Conservation (phyloP, 1,139 yeast genomes). For the Ashbya aceris region DNA sequence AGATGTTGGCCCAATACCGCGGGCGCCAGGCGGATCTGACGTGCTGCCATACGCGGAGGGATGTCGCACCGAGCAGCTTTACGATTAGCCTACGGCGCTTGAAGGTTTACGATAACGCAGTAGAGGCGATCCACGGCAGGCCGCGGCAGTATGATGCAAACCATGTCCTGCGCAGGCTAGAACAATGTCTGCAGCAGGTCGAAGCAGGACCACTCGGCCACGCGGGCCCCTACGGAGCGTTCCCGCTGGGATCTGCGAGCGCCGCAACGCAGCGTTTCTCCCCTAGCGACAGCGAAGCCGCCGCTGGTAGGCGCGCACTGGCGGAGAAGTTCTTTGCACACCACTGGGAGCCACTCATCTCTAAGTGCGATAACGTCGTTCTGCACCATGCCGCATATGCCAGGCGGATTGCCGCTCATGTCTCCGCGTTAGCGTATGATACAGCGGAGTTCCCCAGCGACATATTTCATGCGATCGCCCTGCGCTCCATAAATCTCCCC, state of each 20-base stretch:
- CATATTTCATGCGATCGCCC: neutral
- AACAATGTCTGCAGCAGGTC: conserved; percentile 13
- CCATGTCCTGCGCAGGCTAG: conserved; percentile 17
- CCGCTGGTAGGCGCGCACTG: neutral
- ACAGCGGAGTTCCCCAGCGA: neutral
- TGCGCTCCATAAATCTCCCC: neutral
- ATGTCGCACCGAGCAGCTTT: conserved; percentile 9
- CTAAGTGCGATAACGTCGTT: neutral
- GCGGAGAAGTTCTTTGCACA: neutral
- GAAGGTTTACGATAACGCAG: conserved; percentile 23
- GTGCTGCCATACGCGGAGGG: neutral
- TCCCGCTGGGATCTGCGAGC: neutral
- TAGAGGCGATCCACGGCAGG: conserved; percentile 18
- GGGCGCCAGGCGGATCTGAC: conserved; percentile 1
- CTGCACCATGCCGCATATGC: neutral
- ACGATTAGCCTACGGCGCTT: conserved; percentile 26
- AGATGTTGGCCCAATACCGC: conserved; percentile 9
- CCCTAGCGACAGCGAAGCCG: too few species aligned
- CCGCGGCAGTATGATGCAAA: conserved; percentile 14
- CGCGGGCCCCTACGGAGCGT: neutral
- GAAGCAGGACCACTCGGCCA: conserved; percentile 8
- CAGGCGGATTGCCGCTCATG: neutral
- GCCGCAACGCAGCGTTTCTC: too few species aligned
- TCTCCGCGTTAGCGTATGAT: neutral
- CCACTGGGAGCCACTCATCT: neutral